Conservation (phyloP, 208 protist genomes). For the Jaenimonas drosophilae region DNA sequence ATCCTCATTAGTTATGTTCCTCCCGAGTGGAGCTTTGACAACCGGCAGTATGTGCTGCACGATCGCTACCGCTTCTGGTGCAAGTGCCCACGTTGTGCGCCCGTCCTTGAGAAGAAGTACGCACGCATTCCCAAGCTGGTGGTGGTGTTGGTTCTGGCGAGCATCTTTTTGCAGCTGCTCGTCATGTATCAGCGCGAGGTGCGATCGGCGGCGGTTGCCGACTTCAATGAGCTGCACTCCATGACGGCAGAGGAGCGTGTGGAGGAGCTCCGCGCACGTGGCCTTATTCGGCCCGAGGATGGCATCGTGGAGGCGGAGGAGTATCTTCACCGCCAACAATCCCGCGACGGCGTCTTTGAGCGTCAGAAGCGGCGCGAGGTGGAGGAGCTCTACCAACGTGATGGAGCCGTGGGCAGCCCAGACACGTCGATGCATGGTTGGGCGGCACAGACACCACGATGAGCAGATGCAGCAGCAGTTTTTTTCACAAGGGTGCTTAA, state of each 20-base stretch:
- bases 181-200: conserved; percentile 39
- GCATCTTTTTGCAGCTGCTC: conserved; percentile 51
- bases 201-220: conserved; percentile 22
- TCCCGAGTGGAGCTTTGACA: conserved; percentile 72
- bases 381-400: too few relatives aligned
- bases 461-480: too few relatives aligned
- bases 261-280: conserved; percentile 27
- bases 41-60: conserved; percentile 86
- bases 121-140: conserved; percentile 32
- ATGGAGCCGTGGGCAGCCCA: too few relatives aligned
- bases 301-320: conserved; percentile 12
- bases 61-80: conserved; percentile 87
- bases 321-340: too few relatives aligned
- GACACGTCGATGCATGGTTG: too few relatives aligned
- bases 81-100: conserved; percentile 78
- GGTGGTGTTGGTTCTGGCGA: conserved; percentile 34
- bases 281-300: too few relatives aligned
- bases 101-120: conserved; percentile 54
- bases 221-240: conserved; percentile 11
- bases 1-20: conserved; percentile 84
- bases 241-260: conserved; percentile 32
- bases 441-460: too few relatives aligned
- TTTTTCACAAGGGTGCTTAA: too few relatives aligned
- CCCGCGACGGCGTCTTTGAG: too few relatives aligned
- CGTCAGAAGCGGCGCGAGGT: too few relatives aligned